Evolutionary conservation across 176 grass and related monocot species (phyloP), one percentile per base, ranked within the genome.

Genomic region (Cenchrus purpureus): DNA sequence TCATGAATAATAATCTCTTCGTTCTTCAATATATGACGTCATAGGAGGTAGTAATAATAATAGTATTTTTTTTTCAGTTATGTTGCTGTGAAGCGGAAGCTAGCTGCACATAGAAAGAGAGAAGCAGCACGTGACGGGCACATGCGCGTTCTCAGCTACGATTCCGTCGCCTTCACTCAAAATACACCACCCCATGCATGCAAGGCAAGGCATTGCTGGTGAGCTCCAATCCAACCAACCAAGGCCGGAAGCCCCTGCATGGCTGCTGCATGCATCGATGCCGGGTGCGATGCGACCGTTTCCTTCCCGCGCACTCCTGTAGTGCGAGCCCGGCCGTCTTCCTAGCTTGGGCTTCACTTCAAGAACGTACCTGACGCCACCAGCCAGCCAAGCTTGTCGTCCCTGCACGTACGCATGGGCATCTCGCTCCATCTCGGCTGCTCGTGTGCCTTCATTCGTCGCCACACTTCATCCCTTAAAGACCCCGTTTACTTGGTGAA

Each of bases 81-180:
- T 40, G 4, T 40, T 40, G 3, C 4, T 9, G 45, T 0, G 22
- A 59, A 49, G 48, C 48, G 61, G 53, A 34, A 72, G 20, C n/a
- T 13, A 28, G 10, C 14, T 34, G 34, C 34, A 34, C 34, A 34
- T 1, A 34, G 34, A 34, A 34, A 34, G 34, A 34, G 34, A 34
- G 37, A 40, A 68, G 67, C 20, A 64, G 48, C 61, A 82, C 71
- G 85, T 60, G 60, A 49, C 22, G 51, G 51, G 59, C 78, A 68
- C 85, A 59, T 81, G 84, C 67, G 8, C 1, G 14, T 16, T 40
- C 37, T 2, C 2, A 40, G 75, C 40, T 28, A 64, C 3, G n/a
- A 8, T 81, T 57, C 40, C 85, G 58, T 87, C 78, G 16, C 16
- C 61, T 75, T 82, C 65, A 81, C 78, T 87, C 70, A 75, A 79